phyloP scores from a whole-genome alignment of 2,329 filamentous ascomycete genomes.

The Myotisia sp. region DNA sequence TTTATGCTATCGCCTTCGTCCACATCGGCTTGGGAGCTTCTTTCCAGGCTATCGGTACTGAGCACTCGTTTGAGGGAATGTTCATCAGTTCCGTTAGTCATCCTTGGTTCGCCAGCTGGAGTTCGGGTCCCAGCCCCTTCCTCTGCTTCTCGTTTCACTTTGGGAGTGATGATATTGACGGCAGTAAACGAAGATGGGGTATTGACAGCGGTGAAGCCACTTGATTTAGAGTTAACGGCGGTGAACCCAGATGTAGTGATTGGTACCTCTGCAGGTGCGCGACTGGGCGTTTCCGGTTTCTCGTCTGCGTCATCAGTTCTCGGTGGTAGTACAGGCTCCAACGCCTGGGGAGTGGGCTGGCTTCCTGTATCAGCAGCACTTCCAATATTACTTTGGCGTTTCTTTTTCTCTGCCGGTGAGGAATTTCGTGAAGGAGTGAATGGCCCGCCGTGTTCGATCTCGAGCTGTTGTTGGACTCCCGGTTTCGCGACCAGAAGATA shows the following conservation, averaged over 20 bases:
- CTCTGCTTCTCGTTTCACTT: slow-evolving; percentile 39
- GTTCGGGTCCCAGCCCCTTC: slow-evolving; percentile 46
- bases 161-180: slow-evolving; percentile 24
- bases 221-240: slow-evolving; percentile 49
- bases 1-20: slow-evolving; percentile 46
- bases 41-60: slow-evolving; percentile 40
- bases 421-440: slow-evolving; percentile 64
- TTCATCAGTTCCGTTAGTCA: slow-evolving; percentile 37
- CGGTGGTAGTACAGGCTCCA: slow-evolving; percentile 41
- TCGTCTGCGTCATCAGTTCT: slow-evolving; percentile 21
- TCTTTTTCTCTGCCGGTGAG: slow-evolving; percentile 52
- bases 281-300: slow-evolving; percentile 21
- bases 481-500: slow-evolving; percentile 84
- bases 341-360: slow-evolving; percentile 38
- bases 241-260: slow-evolving; percentile 46
- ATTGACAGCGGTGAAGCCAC: slow-evolving; percentile 48
- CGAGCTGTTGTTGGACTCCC: slow-evolving; percentile 88
- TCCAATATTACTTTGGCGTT: slow-evolving; percentile 21
- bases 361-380: slow-evolving; percentile 57
- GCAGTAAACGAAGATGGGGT: slow-evolving; percentile 31
- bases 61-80: slow-evolving; percentile 64
- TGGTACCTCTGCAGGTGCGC: slow-evolving; percentile 21
- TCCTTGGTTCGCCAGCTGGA: slow-evolving; percentile 39
- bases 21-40: slow-evolving; percentile 29
- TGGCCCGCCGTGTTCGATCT: slow-evolving; percentile 83